These are phyloP conservation scores for Phytophthora cactorum DNA, from an alignment of 352 stramenopile genomes.

Conservation along the genomic window DNA sequence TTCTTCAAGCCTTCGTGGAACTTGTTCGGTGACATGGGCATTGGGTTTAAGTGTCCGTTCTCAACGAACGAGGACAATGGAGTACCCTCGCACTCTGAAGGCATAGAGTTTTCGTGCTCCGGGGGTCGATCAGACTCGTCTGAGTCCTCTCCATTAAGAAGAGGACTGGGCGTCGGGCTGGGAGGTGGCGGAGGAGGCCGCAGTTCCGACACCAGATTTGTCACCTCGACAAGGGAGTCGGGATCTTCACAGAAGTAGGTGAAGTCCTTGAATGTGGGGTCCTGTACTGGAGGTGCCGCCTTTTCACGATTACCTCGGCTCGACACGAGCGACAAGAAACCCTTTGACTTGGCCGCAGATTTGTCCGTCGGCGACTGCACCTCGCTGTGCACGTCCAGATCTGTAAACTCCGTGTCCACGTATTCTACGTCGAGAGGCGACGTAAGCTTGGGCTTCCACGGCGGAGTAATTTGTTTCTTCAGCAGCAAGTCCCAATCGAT, in stretches of 20 bases:
- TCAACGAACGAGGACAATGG: conserved; percentile 87
- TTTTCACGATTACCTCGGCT: conserved; percentile 71
- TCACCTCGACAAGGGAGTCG: conserved; percentile 84
- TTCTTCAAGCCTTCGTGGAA: conserved; percentile 66
- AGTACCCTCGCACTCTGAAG: conserved; percentile 59
- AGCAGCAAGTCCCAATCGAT: conserved; percentile 89
- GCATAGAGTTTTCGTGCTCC: conserved; percentile 28
- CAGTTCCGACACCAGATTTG: conserved; percentile 80
- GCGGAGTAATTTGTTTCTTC: conserved; percentile 82
- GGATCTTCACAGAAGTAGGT: conserved; percentile 91
- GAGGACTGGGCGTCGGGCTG: conserved; percentile 14
- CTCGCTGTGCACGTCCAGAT: conserved; percentile 81
- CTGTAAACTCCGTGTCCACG: conserved; percentile 87
- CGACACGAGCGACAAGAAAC: conserved; percentile 82
- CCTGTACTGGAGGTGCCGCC: conserved; percentile 75
- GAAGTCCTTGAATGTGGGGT: conserved; percentile 91
- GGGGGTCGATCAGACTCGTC: conserved; percentile 37
- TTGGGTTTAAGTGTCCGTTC: conserved; percentile 66
- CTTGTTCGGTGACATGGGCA: conserved; percentile 60
- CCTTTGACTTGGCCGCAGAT: conserved; percentile 72
- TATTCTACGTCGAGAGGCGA: conserved; percentile 88
- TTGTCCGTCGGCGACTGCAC: conserved; percentile 89
- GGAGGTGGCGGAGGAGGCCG: conserved; percentile 54
- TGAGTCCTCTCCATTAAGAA: conserved; percentile 44
- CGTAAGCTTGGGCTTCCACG: conserved; percentile 87